Evolutionary conservation across 169 alveolate genomes (phyloP), one percentile per base, ranked within the genome.

Genomic region (Besnoitia besnoiti): DNA sequence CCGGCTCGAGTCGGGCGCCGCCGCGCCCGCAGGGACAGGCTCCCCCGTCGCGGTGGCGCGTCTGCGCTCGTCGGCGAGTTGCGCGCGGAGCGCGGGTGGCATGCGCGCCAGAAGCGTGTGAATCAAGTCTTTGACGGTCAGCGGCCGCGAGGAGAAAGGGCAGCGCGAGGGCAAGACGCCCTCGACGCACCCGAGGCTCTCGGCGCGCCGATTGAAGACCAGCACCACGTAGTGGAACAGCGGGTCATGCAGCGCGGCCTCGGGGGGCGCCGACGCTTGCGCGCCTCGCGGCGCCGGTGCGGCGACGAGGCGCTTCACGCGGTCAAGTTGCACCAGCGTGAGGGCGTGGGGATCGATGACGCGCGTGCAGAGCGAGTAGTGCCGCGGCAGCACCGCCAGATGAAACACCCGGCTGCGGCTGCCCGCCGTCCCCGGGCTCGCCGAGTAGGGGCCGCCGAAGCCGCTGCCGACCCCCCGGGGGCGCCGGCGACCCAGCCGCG

Each of bases 121-220:
- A 42, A 55, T 85, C 49, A 85, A 40, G 55, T 85, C 91, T 39
- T 67, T 73, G 33, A 61, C 91, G 4, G 91, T 85, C 40, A 47
- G 84, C 37, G 91, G 84, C 44, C 84, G 4, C 51, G 79, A 73
- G 19, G 62, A 67, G 80, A 49, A 46, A 67, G 59, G 62, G 80
- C 91, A 59, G 12, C 79, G 55, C 42, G 80, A 37, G 24, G 85
- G 79, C 7, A 85, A 59, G 35, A 49, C 84, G 39, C 91, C 91
- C 42, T 37, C 33, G 91, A 85, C 91, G 61, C 84, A 85, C 37
- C 91, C 91, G 42, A 85, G 27, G 19, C 91, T 67, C 59, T 85
- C 91, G 4, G 35, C 91, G 55, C 67, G 91, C 35, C 91, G 62
- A 4, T 42, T 50, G 84, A 85, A 61, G 67, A 85, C 62, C n/a